A percentile compares a stretch with the other conserved stretches of the same genome.
These are phyloP conservation scores for Microdochium nivale DNA, from an alignment of 2,329 filamentous ascomycete genomes.

Conservation along the genomic window DNA sequence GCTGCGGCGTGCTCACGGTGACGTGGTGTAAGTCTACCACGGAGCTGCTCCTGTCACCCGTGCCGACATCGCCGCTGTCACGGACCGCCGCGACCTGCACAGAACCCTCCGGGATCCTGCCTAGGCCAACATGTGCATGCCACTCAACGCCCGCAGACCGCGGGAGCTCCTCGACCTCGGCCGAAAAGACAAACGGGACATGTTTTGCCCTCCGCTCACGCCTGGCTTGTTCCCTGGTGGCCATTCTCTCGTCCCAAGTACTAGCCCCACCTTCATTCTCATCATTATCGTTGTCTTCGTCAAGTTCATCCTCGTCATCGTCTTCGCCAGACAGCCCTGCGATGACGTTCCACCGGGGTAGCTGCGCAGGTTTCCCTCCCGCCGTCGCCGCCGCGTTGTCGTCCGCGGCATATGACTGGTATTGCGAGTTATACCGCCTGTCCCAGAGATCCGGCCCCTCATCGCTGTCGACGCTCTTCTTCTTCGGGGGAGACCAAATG, in stretches of 20 bases:
- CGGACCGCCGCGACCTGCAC: slow-evolving; percentile 9
- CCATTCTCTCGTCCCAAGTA: background rate
- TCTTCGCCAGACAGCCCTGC: slow-evolving; percentile 23
- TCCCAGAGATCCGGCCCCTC: slow-evolving; percentile 60
- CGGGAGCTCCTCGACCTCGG: slow-evolving; percentile 70
- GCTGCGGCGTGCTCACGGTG: slow-evolving; percentile 9
- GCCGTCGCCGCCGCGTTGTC: slow-evolving; percentile 12
- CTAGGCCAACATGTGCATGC: slow-evolving; percentile 60
- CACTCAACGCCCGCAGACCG: slow-evolving; percentile 72
- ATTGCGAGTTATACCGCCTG: slow-evolving; percentile 46
- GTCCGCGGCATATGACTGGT: slow-evolving; percentile 28
- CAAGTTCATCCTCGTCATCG: slow-evolving; percentile 16
- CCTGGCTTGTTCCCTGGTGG: background rate
- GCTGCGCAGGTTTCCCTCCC: slow-evolving; percentile 16
- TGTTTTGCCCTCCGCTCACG: slow-evolving; percentile 3
- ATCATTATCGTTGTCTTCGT: slow-evolving; percentile 11
- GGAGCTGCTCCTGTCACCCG: background rate
- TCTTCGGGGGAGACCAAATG: slow-evolving; percentile 14
- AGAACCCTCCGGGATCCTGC: slow-evolving; percentile 17
- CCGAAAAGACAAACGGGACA: slow-evolving; percentile 62
- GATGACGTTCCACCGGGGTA: slow-evolving; percentile 44
- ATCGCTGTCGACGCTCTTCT: slow-evolving; percentile 30
- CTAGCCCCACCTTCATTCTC: slow-evolving; percentile 7
- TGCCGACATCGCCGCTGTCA: background rate
- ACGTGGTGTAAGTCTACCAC: slow-evolving; percentile 13